These are phyloP conservation scores for Asterophora lycoperdoides DNA, from an alignment of 768 basidiomycete species.

Conservation along the genomic window DNA sequence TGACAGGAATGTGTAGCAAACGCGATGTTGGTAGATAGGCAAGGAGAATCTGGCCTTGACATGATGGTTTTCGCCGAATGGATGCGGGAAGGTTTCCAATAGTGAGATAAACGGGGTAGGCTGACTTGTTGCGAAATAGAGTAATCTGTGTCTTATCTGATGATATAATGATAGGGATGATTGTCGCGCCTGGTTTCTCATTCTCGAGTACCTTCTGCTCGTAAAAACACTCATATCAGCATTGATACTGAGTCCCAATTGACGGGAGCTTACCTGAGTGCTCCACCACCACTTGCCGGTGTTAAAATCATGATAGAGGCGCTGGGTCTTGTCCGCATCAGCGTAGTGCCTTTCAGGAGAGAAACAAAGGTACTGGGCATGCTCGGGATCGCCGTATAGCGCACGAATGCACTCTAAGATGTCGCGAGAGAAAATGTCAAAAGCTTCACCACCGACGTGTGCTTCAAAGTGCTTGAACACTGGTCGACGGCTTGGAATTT, in stretches of 20 bases:
- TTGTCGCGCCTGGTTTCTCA: too few relatives aligned
- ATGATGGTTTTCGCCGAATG: conserved; percentile 34
- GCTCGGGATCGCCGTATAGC: conserved; percentile 31
- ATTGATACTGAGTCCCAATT: too few relatives aligned
- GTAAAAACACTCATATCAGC: too few relatives aligned
- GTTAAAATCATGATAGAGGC: too few relatives aligned
- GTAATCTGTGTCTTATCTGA: too few relatives aligned
- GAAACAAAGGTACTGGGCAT: conserved; percentile 25
- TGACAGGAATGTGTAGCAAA: conserved; percentile 15
- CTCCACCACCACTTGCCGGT: too few relatives aligned
- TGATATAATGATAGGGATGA: too few relatives aligned
- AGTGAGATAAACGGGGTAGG: too few relatives aligned
- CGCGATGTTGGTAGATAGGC: conserved; percentile 34
- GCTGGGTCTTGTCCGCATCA: conserved; percentile 13
- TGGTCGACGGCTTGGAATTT: conserved; percentile 20
- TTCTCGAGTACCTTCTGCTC: too few relatives aligned
- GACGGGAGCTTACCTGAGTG: too few relatives aligned
- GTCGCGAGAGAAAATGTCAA: conserved; percentile 28
- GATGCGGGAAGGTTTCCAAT: conserved; percentile 20
- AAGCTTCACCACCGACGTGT: conserved; percentile 22
- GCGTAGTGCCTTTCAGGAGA: conserved; percentile 35
- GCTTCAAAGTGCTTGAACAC: conserved; percentile 23
- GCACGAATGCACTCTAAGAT: conserved; percentile 33
- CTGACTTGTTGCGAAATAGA: too few relatives aligned
- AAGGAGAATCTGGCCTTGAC: conserved; percentile 30